These are phyloP conservation scores for Lichenothelia convexa DNA, from an alignment of 495 filamentous ascomycete species.

Conservation along the genomic window DNA sequence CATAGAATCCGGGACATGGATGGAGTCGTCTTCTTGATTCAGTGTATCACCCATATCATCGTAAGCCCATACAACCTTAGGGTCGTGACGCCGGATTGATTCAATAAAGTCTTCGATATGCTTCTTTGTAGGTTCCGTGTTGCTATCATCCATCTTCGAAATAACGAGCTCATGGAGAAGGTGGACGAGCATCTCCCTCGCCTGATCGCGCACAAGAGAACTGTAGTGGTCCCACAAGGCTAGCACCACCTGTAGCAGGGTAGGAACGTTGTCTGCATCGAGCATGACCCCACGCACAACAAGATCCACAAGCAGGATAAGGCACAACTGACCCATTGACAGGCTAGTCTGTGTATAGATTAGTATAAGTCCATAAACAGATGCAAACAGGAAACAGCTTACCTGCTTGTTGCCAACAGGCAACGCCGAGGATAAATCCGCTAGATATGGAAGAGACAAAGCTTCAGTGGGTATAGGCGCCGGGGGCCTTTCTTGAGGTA, in stretches of 20 bases:
- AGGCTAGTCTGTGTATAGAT: slow-evolving; percentile 40
- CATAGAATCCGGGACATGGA: slow-evolving; percentile 78
- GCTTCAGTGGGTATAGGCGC: slow-evolving; percentile 57
- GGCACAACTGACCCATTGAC: slow-evolving; percentile 77
- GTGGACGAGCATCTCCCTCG: slow-evolving; percentile 93
- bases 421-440: slow-evolving; percentile 59
- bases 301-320: slow-evolving; percentile 88
- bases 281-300: slow-evolving; percentile 84
- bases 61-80: slow-evolving; percentile 78
- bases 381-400: slow-evolving; percentile 6
- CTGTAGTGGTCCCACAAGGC: slow-evolving; percentile 96
- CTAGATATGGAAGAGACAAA: slow-evolving; percentile 64
- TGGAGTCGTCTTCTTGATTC: slow-evolving; percentile 42
- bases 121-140: slow-evolving; percentile 42
- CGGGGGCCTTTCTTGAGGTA: slow-evolving; percentile 61
- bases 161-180: slow-evolving; percentile 93
- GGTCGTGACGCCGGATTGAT: slow-evolving; percentile 68
- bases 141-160: slow-evolving; percentile 65
- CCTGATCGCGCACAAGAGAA: slow-evolving; percentile 87
- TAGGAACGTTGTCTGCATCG: slow-evolving; percentile 53
- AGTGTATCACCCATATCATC: slow-evolving; percentile 65
- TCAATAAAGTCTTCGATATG: slow-evolving; percentile 81
- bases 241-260: slow-evolving; percentile 76
- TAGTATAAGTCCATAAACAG: slow-evolving; percentile 4
- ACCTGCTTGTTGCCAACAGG: slow-evolving; percentile 79